Evolutionary conservation across 192 early-diverging fungal species (phyloP), one percentile per base, ranked within the genome.

Genomic region (Mortierella claussenii): DNA sequence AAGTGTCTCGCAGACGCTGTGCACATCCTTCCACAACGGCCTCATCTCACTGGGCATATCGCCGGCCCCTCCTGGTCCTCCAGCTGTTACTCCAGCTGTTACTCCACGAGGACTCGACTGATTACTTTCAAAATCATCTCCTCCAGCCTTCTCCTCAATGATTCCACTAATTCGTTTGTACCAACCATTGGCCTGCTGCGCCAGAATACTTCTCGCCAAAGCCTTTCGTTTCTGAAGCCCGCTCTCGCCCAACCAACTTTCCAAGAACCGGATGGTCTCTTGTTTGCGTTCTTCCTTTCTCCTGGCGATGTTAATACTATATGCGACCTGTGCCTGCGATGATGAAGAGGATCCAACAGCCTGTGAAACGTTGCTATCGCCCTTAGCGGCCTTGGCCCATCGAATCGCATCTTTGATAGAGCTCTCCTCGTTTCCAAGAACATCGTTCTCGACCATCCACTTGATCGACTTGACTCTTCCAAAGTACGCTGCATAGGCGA

Each of bases 381-480:
- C 54, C 47, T 67, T 66, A 11, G 57, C 54, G 9, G 73, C 56
- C 32, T 75, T 75, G 49, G 70, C 70, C 73, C 73, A 76, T 28
- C 53, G 49, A 44, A 76, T 66, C 1, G 73, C 73, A 31, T 76
- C 73, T 59, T 76, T 76, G 52, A 76, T 67, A 24, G 21, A 62
- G 15, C 51, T 17, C 53, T 76, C 73, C 23, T 76, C 73, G 47
- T 76, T 76, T 20, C 54, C 32, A 32, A 76, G 33, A 57, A 76
- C 9, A 42, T 76, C 73, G 9, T 76, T 76, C 47, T 76, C 73
- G 7, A 76, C 27, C 64, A 76, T 76, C 73, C 73, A 76, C 53
- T 62, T 60, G 36, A 76, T 45, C 18, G 73, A 67, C 42, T 62
- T 52, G 52, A 60, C 67, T 20, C 73, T 45, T 47, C 73, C 73